Evolutionary conservation across 345 rosid species (phyloP).

Genomic region (Schrenkiella parvula): DNA sequence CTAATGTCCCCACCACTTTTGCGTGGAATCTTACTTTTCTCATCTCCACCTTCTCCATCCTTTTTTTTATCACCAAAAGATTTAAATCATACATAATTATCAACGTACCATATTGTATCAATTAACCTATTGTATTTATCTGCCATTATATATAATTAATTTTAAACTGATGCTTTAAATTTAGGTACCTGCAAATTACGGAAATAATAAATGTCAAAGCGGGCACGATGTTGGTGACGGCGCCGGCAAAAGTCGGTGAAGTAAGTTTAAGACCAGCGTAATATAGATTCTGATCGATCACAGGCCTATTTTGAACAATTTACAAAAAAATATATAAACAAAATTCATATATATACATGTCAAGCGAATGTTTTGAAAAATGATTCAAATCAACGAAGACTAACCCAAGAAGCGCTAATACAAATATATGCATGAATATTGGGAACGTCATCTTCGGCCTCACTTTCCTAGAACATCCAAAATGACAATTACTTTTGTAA

Average conservation of each 20-base stretch:
- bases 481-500: background rate
- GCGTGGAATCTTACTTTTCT: conserved; percentile 81
- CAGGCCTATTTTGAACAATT: conserved; percentile 47
- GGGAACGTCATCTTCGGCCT: conserved; percentile 75
- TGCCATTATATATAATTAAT: background rate
- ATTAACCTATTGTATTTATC: background rate
- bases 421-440: conserved; percentile 71
- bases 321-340: background rate
- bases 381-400: background rate
- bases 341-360: background rate
- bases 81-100: background rate
- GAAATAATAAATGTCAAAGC: conserved; percentile 91
- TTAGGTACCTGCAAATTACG: conserved; percentile 39
- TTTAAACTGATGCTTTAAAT: background rate
- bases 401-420: conserved; percentile 87
- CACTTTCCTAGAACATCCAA: conserved; percentile 46
- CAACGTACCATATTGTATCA: conserved; percentile 1
- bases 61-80: conserved; percentile 24
- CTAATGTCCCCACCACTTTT: conserved; percentile 70
- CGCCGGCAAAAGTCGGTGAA: conserved; percentile 86
- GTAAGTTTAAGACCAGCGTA: conserved; percentile 84
- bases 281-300: conserved; percentile 90
- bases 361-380: background rate
- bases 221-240: conserved; percentile 86
- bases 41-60: conserved; percentile 78